Evolutionary conservation across 2,329 filamentous ascomycete species (phyloP).

Genomic region (Fusarium chlamydosporum): DNA sequence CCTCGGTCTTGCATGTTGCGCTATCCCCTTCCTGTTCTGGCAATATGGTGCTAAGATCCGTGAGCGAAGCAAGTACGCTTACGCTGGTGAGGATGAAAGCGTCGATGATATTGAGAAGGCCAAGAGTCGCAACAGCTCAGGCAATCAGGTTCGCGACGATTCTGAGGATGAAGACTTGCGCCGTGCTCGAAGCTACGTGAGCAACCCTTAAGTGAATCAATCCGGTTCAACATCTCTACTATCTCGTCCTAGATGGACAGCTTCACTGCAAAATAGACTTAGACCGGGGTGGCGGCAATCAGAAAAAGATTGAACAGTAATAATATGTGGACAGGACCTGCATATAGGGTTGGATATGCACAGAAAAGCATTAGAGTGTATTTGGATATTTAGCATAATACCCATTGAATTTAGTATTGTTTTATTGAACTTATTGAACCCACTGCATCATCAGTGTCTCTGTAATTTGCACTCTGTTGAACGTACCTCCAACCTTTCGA

Average conservation of each 20-base stretch:
- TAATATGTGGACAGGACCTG: slow-evolving; percentile 31
- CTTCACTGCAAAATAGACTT: slow-evolving; percentile 17
- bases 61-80: slow-evolving; percentile 78
- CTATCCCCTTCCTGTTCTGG: slow-evolving; percentile 87
- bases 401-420: slow-evolving; percentile 36
- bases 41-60: slow-evolving; percentile 80
- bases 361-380: slow-evolving; percentile 24
- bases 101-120: slow-evolving; percentile 58
- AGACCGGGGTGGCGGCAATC: slow-evolving; percentile 8
- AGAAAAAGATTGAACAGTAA: slow-evolving; percentile 20
- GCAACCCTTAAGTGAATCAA: slow-evolving; percentile 57
- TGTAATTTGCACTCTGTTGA: slow-evolving; percentile 21
- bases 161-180: slow-evolving; percentile 58
- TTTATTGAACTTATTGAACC: slow-evolving; percentile 21
- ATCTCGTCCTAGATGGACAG: slow-evolving; percentile 5
- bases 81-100: slow-evolving; percentile 67
- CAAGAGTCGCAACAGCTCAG: slow-evolving; percentile 39
- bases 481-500: slow-evolving; percentile 11
- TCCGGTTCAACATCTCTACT: not conserved
- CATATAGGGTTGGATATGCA: slow-evolving; percentile 23
- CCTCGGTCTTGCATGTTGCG: slow-evolving; percentile 81
- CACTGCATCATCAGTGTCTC: slow-evolving; percentile 11
- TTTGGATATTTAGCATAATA: slow-evolving; percentile 47
- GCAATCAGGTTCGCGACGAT: slow-evolving; percentile 52
- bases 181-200: slow-evolving; percentile 62